Evolutionary conservation across 2,329 filamentous ascomycete species (phyloP), one percentile per base, ranked within the genome.

Genomic region (Fusarium papillatum): DNA sequence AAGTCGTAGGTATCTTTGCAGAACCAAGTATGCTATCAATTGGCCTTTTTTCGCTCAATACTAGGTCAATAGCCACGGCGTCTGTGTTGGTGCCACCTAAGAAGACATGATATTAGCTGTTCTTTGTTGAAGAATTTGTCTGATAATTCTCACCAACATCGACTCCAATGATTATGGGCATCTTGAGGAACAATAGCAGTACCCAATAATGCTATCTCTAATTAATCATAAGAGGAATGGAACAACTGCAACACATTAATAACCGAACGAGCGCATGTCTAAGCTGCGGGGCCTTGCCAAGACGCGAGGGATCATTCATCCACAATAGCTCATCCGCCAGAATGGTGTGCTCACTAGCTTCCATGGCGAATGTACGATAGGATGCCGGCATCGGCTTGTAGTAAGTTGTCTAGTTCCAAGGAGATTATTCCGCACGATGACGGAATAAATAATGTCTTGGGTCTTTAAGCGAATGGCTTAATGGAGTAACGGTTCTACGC

Each of bases 101-200:
- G 3, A 31, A 10, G n/a, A 38, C 1, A 7, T 8, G 19, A 7
- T 8, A 2, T 62, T 31, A 41, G 38, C 62, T 50, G 2, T 50
- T 2, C 6, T n/a, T 36, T 17, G 4, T 39, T 7, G 6, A 7
- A 48, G 1, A 19, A 0, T 22, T 14, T 43, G 2, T n/a, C 5
- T 22, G 1, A 13, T n/a, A 11, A 13, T 13, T 41, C 69, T 17
- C 62, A 71, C 69, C 69, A 11, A 71, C 69, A 41, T 71, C 69
- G 1, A 69, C 69, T 22, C 69, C 69, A n/a, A 71, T 65, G n/a
- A 71, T 69, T 55, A n/a, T 64, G 5, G 69, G 46, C 69, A 71
- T 71, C 13, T 64, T 68, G 29, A n/a, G 7, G 29, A 29, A 11
- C 11, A 43, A 34, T 31, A 26, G 43, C 4, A 43, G 10, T 39